Evolutionary conservation across 1,284 basidiomycete genomes (phyloP).

Genomic region (Sphaerobolus stellatus): DNA sequence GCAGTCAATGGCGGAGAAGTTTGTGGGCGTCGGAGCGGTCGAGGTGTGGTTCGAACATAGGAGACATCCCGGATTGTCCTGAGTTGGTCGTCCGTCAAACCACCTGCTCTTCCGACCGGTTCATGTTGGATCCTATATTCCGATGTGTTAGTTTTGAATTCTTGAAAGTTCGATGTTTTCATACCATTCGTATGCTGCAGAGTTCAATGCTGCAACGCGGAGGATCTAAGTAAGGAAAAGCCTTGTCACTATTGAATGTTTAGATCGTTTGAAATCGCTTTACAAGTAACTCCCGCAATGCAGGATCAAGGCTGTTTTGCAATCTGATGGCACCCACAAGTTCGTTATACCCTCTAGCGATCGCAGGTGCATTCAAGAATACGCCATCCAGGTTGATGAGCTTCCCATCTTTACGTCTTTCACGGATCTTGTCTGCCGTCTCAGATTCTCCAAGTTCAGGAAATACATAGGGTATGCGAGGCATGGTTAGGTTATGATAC

Average conservation of each 20-base stretch:
- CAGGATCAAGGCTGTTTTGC: conserved; percentile 45
- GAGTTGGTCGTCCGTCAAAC: conserved; percentile 47
- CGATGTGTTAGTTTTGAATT: neutral
- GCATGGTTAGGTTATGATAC: conserved; percentile 9
- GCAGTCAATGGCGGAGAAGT: conserved; percentile 27
- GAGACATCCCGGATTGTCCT: conserved; percentile 44
- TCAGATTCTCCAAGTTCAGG: conserved; percentile 15
- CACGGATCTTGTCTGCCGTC: conserved; percentile 17
- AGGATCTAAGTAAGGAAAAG: conserved; percentile 39
- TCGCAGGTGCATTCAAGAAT: conserved; percentile 44
- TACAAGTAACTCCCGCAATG: conserved; percentile 54
- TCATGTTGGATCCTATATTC: conserved; percentile 51
- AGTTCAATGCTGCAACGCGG: conserved; percentile 51
- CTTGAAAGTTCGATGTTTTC: neutral
- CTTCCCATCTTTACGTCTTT: conserved; percentile 16
- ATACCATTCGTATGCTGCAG: conserved; percentile 51
- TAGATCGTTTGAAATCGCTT: conserved; percentile 11
- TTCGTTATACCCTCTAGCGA: conserved; percentile 52
- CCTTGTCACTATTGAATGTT: neutral
- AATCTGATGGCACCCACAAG: conserved; percentile 50
- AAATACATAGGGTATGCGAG: conserved; percentile 19
- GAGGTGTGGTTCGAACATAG: conserved; percentile 33
- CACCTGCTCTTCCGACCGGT: conserved; percentile 42
- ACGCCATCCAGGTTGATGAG: conserved; percentile 18
- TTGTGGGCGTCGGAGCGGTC: conserved; percentile 29